Evolutionary conservation across 768 basidiomycete genomes (phyloP).

Genomic region (Tylopilus subfusipes): DNA sequence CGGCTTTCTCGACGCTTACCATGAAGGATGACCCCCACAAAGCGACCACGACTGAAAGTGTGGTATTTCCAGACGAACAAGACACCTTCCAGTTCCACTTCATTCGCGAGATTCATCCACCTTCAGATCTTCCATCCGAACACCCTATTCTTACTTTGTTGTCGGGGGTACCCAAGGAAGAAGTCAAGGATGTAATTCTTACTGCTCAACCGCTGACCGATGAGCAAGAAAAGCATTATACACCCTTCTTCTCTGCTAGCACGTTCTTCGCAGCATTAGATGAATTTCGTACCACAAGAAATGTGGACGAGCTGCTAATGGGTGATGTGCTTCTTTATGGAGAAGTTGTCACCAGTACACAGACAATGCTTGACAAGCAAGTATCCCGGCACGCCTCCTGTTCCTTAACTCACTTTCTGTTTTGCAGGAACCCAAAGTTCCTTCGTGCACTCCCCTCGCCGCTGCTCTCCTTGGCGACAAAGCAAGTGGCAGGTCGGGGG

Average conservation of each 20-base stretch:
- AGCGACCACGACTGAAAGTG: conserved; percentile 12
- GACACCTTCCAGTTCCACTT: conserved; percentile 68
- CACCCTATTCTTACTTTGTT: conserved; percentile 20
- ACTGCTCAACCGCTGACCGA: conserved; percentile 47
- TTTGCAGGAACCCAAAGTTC: conserved; percentile 67
- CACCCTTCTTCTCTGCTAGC: conserved; percentile 70
- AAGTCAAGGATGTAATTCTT: conserved; percentile 53
- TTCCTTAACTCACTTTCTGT: not conserved
- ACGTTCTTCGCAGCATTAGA: conserved; percentile 56
- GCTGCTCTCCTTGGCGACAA: conserved; percentile 77
- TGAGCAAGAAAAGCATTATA: conserved; percentile 37
- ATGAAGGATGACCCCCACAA: conserved; percentile 40
- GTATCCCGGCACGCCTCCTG: conserved; percentile 20
- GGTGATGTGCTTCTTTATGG: conserved; percentile 84
- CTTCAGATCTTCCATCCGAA: conserved; percentile 19
- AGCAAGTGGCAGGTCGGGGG: conserved; percentile 85
- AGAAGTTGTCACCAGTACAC: conserved; percentile 90
- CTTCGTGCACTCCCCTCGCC: conserved; percentile 70
- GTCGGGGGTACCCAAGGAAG: conserved; percentile 33
- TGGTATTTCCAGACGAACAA: conserved; percentile 56
- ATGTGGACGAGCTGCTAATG: conserved; percentile 43
- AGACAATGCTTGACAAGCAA: conserved; percentile 91
- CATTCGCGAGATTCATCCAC: conserved; percentile 26
- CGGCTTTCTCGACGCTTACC: conserved; percentile 51
- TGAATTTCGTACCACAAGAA: conserved; percentile 22